Base-by-base conservation (phyloP, 106 monocot genomes). In the Hemerocallis citrina region DNA sequence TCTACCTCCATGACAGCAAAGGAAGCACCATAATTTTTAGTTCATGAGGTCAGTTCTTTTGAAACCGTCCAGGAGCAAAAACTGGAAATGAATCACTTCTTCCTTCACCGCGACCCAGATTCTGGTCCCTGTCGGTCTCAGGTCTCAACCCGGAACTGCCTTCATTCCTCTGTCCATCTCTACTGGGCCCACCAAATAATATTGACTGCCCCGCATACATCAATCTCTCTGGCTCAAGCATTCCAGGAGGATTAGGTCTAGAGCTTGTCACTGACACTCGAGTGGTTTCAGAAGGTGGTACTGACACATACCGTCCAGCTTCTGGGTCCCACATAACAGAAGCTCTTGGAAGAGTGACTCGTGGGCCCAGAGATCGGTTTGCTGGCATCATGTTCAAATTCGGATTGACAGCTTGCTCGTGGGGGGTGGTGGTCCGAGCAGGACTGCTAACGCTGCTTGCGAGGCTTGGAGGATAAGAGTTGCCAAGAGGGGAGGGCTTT, bases 321-420 rank as follows among this genome's bases (percentile, higher is more conserved):
- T 98, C 92, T 68, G 77, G 91, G 52, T 98, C 96, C 96, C 96
- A 98, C 30, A 98, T 77, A 21, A 98, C 96, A 0, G 88, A 98
- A 3, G 81, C 58, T 52, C 70, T 87, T 34, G 69, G 73, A 39
- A 57, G 59, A 19, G 89, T 47, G 35, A 7, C 61, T 30, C 44
- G 42, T 8, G 43, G 43, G 28, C 43, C 43, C 29, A 43, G n/a
- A 62, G 68, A 64, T 0, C 56, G 59, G 54, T 81, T 72, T 7
- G 67, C 23, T 62, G 70, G 35, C 47, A 71, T 12, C 67, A 72
- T 17, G 75, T 27, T 19, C 1, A 43, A 28, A 21, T 44, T 43
- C 15, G 1, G 61, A 29, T 3, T 40, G 25, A 45, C 61, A 3
- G 31, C n/a, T 28, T 41, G 61, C 61, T 62, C 44, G 31, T 62